These are phyloP conservation scores for Dalechampia spathulata DNA, from an alignment of 441 rosid genomes.

Conservation along the genomic window DNA sequence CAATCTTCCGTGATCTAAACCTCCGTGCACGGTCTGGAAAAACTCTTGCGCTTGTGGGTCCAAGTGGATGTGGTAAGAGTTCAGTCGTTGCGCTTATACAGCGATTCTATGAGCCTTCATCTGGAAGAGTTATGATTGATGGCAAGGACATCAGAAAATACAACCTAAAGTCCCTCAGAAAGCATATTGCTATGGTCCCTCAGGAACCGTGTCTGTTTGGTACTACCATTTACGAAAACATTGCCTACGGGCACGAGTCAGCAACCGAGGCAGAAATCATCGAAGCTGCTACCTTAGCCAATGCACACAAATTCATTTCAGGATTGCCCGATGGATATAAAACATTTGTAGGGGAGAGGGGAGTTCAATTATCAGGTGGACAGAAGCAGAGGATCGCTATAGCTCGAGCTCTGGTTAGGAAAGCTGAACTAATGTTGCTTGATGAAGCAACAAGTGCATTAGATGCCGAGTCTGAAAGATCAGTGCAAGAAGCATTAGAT, in stretches of 20 bases:
- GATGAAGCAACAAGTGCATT: constrained; percentile 99
- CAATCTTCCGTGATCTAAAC: constrained; percentile 74
- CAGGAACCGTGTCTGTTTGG: constrained; percentile 97
- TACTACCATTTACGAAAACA: constrained; percentile 80
- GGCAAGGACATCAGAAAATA: constrained; percentile 92
- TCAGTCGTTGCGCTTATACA: constrained; percentile 79
- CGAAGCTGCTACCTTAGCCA: constrained; percentile 89
- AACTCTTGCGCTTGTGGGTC: constrained; percentile 95
- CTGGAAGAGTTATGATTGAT: constrained; percentile 83
- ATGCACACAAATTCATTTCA: constrained; percentile 92
- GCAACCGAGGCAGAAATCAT: constrained; percentile 86
- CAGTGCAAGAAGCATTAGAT: constrained; percentile 91
- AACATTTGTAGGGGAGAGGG: constrained; percentile 88
- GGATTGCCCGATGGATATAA: constrained; percentile 79
- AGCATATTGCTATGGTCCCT: constrained; percentile 91
- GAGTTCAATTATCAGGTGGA: constrained; percentile 92
- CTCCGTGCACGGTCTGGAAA: constrained; percentile 93
- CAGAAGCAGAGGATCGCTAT: constrained; percentile 94
- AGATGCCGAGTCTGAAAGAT: constrained; percentile 88
- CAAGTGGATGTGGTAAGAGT: constrained; percentile 98
- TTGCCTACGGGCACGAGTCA: constrained; percentile 84
- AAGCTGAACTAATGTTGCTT: constrained; percentile 87
- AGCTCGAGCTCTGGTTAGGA: constrained; percentile 79
- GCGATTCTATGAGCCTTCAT: constrained; percentile 87
- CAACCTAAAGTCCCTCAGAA: constrained; percentile 82